Percentiles rank a stretch among this genome's conserved stretches.
Evolutionary conservation across 179 eudicot genomes (phyloP).

Genomic region (Carnegiea gigantea): DNA sequence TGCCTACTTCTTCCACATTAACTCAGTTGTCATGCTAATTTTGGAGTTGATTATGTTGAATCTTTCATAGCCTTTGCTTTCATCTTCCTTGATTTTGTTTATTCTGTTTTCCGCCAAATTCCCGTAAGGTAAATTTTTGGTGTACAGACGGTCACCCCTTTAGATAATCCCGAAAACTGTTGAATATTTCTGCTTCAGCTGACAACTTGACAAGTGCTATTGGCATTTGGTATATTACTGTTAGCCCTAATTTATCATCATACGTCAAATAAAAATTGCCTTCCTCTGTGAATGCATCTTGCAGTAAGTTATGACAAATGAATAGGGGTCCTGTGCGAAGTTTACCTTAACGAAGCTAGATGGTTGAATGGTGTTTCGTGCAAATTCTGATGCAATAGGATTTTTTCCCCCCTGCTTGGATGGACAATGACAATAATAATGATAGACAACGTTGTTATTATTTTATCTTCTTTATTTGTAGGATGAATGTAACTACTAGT

Average conservation of each 20-base stretch:
- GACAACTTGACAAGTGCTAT: not conserved
- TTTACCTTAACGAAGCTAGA: too few relatives aligned
- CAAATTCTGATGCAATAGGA: too few relatives aligned
- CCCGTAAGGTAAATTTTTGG: not conserved
- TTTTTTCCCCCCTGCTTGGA: too few relatives aligned
- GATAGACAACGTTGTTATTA: too few relatives aligned
- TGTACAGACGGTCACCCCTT: not conserved
- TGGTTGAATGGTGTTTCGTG: too few relatives aligned
- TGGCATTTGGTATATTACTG: not conserved
- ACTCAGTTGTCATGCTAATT: constrained; percentile 2
- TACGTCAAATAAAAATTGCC: not conserved
- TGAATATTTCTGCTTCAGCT: not conserved
- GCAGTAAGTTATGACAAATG: too few relatives aligned
- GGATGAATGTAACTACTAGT: not conserved
- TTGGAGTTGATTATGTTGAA: not conserved
- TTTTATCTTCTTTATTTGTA: too few relatives aligned
- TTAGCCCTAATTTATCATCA: not conserved
- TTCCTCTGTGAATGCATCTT: not conserved
- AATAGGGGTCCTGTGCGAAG: too few relatives aligned
- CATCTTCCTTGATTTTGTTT: not conserved
- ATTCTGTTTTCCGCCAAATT: not conserved
- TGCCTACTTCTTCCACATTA: constrained; percentile 3
- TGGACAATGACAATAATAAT: too few relatives aligned
- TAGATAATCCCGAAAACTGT: too few relatives aligned
- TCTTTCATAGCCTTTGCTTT: not conserved